Evolutionary conservation across 768 basidiomycete species (phyloP).

Genomic region (Cubamyces sp.): DNA sequence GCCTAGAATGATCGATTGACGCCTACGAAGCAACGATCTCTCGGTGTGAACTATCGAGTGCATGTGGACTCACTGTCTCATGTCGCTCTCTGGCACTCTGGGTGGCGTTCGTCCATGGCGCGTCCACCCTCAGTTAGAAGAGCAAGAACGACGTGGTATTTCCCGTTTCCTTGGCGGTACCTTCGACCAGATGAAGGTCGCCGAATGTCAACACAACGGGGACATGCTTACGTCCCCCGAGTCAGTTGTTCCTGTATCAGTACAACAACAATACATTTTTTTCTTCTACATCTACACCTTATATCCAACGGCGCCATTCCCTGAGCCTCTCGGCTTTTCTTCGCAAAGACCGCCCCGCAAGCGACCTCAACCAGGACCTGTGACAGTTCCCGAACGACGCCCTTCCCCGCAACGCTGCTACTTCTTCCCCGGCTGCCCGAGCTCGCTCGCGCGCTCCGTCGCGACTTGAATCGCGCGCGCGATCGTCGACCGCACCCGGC

Average conservation of each 20-base stretch:
- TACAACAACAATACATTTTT: neutral
- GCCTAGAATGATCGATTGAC: no score
- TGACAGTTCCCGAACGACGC: no score
- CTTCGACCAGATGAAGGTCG: constrained; percentile 28
- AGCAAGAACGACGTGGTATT: constrained; percentile 24
- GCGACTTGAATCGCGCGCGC: constrained; percentile 94
- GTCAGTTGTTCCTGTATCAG: neutral
- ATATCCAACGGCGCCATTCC: constrained; percentile 7
- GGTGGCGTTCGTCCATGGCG: constrained; percentile 5
- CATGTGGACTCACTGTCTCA: neutral
- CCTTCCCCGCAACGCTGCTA: no score
- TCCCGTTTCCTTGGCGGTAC: constrained; percentile 35
- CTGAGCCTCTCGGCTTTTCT: neutral
- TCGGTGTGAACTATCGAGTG: neutral
- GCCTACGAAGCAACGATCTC: neutral
- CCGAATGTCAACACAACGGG: constrained; percentile 32
- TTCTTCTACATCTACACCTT: neutral
- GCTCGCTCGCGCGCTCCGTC: constrained; percentile 83
- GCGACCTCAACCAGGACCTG: no score
- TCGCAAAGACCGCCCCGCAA: neutral
- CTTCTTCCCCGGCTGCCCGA: constrained; percentile 72
- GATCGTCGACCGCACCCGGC: constrained; percentile 89
- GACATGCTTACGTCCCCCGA: constrained; percentile 13
- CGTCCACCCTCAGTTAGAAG: constrained; percentile 15
- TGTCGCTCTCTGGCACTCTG: constrained; percentile 13